phyloP scores from a whole-genome alignment of 2,329 filamentous ascomycete species.

The Stagonosporopsis tanaceti region DNA sequence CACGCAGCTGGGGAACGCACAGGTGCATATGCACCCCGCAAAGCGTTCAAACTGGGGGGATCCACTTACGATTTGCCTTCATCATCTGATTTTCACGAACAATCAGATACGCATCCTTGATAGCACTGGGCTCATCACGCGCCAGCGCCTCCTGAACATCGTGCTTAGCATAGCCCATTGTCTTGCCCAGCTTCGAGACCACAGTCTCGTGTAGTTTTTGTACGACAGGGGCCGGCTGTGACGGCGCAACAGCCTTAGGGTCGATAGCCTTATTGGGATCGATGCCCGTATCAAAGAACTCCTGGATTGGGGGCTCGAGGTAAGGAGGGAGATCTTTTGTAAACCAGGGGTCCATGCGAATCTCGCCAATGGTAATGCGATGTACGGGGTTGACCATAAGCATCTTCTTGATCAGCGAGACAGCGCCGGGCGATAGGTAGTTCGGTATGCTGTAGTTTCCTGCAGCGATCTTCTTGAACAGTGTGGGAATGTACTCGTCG shows the following conservation, averaged over 20 bases:
- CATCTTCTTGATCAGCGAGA: constrained; percentile 87
- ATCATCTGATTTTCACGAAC: constrained; percentile 97
- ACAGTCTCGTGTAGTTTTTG: constrained; percentile 92
- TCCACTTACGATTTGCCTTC: constrained; percentile 84
- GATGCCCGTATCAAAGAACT: constrained; percentile 92
- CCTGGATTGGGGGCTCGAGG: constrained; percentile 84
- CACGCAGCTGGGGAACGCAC: neutral
- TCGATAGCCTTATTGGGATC: constrained; percentile 92
- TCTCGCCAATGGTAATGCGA: constrained; percentile 91
- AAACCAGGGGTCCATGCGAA: constrained; percentile 94
- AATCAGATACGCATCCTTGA: constrained; percentile 99
- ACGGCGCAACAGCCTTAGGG: constrained; percentile 79
- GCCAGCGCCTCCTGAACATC: constrained; percentile 95
- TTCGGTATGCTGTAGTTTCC: constrained; percentile 91
- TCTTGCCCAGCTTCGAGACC: constrained; percentile 94
- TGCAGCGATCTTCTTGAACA: constrained; percentile 97
- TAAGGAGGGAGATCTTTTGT: constrained; percentile 85
- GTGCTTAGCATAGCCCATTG: constrained; percentile 94
- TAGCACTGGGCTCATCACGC: constrained; percentile 92
- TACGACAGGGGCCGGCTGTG: constrained; percentile 74
- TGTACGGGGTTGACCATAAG: constrained; percentile 94
- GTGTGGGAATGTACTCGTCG: constrained; percentile 95
- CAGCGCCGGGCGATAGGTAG: constrained; percentile 87
- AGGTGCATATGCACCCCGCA: constrained; percentile 14
- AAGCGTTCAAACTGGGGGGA: constrained; percentile 4